A percentile compares a stretch with the other conserved stretches of the same genome.
phyloP scores from a whole-genome alignment of 139 green algal genomes.

The Chlamydomonas eustigma region DNA sequence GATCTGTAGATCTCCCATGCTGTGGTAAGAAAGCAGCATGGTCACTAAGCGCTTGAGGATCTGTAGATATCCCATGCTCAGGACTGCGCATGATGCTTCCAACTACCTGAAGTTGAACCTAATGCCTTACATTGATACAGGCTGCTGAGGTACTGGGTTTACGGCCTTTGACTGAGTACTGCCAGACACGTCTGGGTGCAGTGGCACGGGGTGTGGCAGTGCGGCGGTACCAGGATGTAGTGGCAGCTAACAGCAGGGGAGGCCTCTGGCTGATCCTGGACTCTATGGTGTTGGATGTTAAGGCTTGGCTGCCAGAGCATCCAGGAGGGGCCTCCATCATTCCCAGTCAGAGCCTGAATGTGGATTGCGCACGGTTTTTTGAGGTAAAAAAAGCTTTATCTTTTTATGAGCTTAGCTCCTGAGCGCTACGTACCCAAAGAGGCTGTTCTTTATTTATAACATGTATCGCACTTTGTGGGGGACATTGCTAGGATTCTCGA shows the following conservation, averaged over 20 bases:
- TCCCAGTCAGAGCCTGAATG: constrained; percentile 57
- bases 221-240: constrained; percentile 41
- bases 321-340: constrained; percentile 69
- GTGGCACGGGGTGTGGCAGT: neutral
- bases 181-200: constrained; percentile 35
- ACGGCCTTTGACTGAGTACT: constrained; percentile 49
- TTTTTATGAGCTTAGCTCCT: too few relatives aligned
- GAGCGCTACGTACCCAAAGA: too few relatives aligned
- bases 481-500: too few relatives aligned
- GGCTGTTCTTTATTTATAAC: too few relatives aligned
- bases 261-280: constrained; percentile 54
- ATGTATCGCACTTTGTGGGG: too few relatives aligned
- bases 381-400: constrained; percentile 30
- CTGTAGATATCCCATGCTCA: too few relatives aligned
- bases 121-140: too few relatives aligned
- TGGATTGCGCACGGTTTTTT: constrained; percentile 58
- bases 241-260: constrained; percentile 39
- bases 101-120: too few relatives aligned
- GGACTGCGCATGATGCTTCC: too few relatives aligned
- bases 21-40: too few relatives aligned
- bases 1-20: too few relatives aligned
- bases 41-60: too few relatives aligned
- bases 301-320: constrained; percentile 66
- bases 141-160: constrained; percentile 45
- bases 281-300: constrained; percentile 61